Evolutionary conservation across 306 rosid species (phyloP), one percentile per base, ranked within the genome.

Genomic region (Benincasa hispida): DNA sequence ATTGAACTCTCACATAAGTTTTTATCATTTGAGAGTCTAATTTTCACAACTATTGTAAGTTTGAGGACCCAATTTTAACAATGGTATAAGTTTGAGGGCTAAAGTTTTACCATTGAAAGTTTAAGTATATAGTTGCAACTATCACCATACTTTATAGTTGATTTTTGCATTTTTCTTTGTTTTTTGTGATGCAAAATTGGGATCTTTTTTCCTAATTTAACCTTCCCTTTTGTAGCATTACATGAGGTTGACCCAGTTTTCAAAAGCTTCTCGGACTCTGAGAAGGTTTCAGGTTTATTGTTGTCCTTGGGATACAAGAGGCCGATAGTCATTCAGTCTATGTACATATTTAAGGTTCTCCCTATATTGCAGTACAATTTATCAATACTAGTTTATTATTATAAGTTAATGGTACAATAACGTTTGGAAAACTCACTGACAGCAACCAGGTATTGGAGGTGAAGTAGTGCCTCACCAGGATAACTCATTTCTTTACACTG

Each of bases 381-480:
- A 47, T 25, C 37, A 70, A 42, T 14, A 45, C 75, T 42, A 70
- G 13, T 70, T 24, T 65, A 17, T 18, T 37, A 5, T 66, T 66
- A 39, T 35, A 45, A 32, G 50, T 59, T 39, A 60, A 77, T 75
- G 27, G 53, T 58, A 47, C 39, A 69, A 34, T 78, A 47, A 74
- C 51, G 15, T 72, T 6, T 50, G 37, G 55, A 53, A 55, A 66
- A 50, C 48, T 79, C 51, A 68, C 80, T 81, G 65, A 82, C 95
- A 90, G 98, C 98, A 94, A 94, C 97, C 97, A 8, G 97, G 96
- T 18, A 94, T 94, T 32, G 98, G 98, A 27, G 98, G 98, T 56
- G 97, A 94, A 85, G 97, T 94, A 35, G 97, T 94, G 78, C 98
- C 98, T 32, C 98, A 94, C 84, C 98, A 94, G 87, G 98, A 94